phyloP scores from a whole-genome alignment of 208 protist genomes.

The Trypanosoma avium region DNA sequence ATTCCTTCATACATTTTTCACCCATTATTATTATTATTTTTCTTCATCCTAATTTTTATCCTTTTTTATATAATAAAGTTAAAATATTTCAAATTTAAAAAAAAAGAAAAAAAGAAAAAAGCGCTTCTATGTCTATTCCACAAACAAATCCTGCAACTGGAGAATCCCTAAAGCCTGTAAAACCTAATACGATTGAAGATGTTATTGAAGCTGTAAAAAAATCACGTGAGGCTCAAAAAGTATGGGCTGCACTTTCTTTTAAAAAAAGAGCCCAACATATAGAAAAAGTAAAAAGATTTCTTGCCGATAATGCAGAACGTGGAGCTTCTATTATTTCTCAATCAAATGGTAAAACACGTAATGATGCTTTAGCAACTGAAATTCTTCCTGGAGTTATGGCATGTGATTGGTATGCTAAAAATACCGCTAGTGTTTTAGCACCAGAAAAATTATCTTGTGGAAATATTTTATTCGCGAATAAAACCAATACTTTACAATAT shows the following conservation, averaged over 20 bases:
- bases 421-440: constrained; percentile 48
- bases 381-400: constrained; percentile 58
- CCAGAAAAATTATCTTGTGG: constrained; percentile 46
- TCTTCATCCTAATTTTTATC: neutral
- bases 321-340: constrained; percentile 48
- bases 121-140: constrained; percentile 29
- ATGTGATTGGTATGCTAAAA: constrained; percentile 79
- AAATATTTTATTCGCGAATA: constrained; percentile 73
- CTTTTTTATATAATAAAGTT: neutral
- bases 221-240: constrained; percentile 55
- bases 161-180: constrained; percentile 29
- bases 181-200: constrained; percentile 28
- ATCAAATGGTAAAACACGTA: constrained; percentile 63
- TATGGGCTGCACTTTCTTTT: constrained; percentile 57
- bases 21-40: too few relatives aligned
- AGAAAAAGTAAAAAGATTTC: constrained; percentile 54
- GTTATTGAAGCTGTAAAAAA: constrained; percentile 35
- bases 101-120: constrained; percentile 21
- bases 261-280: constrained; percentile 49
- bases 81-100: constrained; percentile 14
- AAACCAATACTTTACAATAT: constrained; percentile 72
- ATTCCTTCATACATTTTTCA: too few relatives aligned
- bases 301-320: constrained; percentile 59
- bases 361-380: constrained; percentile 79
- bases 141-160: constrained; percentile 75